Conservation (phyloP, 108 stramenopile genomes). For the Ochromonas danica region DNA sequence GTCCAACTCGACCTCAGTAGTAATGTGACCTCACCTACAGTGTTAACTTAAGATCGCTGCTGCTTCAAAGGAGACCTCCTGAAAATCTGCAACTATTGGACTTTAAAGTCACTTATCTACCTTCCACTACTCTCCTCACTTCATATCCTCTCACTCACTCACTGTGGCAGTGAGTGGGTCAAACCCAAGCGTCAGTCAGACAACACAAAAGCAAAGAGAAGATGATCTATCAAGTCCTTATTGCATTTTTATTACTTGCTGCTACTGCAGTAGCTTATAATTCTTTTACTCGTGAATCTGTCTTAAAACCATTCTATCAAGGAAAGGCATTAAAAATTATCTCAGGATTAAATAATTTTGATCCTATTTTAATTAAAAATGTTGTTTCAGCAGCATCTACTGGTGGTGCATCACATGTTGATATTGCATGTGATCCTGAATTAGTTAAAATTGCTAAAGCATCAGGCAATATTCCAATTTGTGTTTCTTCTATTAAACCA, state of each 20-base stretch:
- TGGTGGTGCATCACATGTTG: constrained; percentile 56
- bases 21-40: too few relatives aligned
- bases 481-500: constrained; percentile 55
- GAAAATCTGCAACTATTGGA: background rate
- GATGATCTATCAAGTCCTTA: too few relatives aligned
- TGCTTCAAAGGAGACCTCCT: background rate
- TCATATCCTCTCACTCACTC: background rate
- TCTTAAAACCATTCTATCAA: constrained; percentile 24
- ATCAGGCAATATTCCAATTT: constrained; percentile 21
- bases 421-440: constrained; percentile 55
- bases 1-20: too few relatives aligned
- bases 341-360: constrained; percentile 55
- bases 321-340: constrained; percentile 55
- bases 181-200: background rate
- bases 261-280: background rate
- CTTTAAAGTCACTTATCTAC: background rate
- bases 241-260: background rate
- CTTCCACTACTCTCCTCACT: background rate
- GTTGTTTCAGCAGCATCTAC: constrained; percentile 46
- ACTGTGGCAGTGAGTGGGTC: background rate
- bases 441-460: constrained; percentile 37
- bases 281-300: background rate
- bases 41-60: too few relatives aligned
- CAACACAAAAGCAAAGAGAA: background rate
- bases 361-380: constrained; percentile 49